Percentiles rank a stretch among this genome's conserved stretches.
Evolutionary conservation across 2,329 filamentous ascomycete species (phyloP).

Genomic region (Neonectria coccinea): DNA sequence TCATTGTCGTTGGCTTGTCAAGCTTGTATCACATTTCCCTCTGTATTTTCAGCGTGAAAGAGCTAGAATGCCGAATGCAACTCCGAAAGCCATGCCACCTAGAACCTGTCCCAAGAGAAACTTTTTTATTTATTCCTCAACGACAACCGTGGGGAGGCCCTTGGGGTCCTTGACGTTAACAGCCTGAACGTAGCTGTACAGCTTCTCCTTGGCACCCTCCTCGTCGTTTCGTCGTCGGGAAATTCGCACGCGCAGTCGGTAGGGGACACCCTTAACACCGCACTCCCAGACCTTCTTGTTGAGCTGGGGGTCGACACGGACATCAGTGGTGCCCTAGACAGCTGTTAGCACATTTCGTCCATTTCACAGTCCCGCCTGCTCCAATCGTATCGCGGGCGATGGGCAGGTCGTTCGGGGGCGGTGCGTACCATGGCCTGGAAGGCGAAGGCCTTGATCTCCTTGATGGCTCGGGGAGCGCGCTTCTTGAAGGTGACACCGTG

Average conservation of each 20-base stretch:
- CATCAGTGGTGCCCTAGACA: conserved; percentile 88
- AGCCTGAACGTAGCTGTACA: conserved; percentile 99
- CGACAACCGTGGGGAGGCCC: conserved; percentile 92
- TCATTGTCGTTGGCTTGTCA: conserved; percentile 42
- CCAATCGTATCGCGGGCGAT: conserved; percentile 25
- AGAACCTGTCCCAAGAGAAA: conserved; percentile 57
- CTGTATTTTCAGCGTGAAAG: conserved; percentile 55
- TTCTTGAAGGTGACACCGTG: conserved; percentile 99
- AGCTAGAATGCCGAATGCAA: conserved; percentile 61
- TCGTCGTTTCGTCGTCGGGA: conserved; percentile 99
- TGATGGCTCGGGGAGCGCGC: conserved; percentile 97
- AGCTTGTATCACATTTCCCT: conserved; percentile 52
- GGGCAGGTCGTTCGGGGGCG: conserved; percentile 22
- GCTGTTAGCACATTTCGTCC: conserved; percentile 35
- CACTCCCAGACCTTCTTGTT: conserved; percentile 99
- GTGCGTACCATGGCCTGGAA: conserved; percentile 91
- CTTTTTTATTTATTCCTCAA: conserved; percentile 73
- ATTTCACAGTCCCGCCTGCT: conserved; percentile 21
- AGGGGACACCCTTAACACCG: conserved; percentile 98
- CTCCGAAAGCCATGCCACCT: conserved; percentile 60
- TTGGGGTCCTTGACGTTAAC: conserved; percentile 99
- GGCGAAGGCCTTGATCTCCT: conserved; percentile 98
- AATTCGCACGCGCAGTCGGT: conserved; percentile 97
- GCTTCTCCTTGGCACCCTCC: conserved; percentile 99
- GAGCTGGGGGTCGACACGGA: conserved; percentile 97